These are phyloP conservation scores for Claviceps humidiphila DNA, from an alignment of 2,329 filamentous ascomycete species.

Conservation along the genomic window DNA sequence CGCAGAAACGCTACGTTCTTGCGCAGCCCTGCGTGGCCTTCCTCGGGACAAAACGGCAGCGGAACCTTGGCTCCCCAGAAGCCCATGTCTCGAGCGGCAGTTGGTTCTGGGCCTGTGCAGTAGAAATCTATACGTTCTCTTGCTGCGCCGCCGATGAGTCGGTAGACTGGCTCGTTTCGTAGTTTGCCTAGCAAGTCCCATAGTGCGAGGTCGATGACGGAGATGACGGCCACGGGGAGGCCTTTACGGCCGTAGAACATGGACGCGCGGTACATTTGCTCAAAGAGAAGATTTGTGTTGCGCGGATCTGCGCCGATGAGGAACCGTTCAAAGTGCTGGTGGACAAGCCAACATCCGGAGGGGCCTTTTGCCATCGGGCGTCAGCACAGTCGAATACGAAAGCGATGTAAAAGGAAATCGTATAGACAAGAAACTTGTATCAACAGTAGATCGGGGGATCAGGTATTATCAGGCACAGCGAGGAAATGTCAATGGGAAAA, in stretches of 20 bases:
- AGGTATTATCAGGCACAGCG: background rate
- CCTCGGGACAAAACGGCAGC: conserved; percentile 77
- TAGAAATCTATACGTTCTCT: conserved; percentile 78
- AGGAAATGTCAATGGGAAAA: background rate
- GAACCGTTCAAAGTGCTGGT: conserved; percentile 89
- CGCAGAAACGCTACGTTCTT: conserved; percentile 87
- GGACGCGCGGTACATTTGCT: conserved; percentile 90
- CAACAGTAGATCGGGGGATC: no score
- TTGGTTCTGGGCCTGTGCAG: conserved; percentile 81
- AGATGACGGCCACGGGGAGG: conserved; percentile 79
- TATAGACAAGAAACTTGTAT: no score
- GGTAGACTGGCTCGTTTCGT: conserved; percentile 85
- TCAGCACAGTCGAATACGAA: background rate
- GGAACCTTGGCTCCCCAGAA: conserved; percentile 88
- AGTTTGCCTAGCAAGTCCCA: conserved; percentile 92
- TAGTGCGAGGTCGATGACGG: conserved; percentile 81
- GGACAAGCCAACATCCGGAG: conserved; percentile 84
- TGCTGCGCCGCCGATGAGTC: conserved; percentile 83
- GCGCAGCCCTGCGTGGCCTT: conserved; percentile 65
- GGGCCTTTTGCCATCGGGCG: conserved; percentile 38
- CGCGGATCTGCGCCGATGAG: conserved; percentile 77
- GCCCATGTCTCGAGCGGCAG: conserved; percentile 68
- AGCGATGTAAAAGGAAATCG: background rate
- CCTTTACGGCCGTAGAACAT: conserved; percentile 97
- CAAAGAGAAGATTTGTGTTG: conserved; percentile 83